These are phyloP conservation scores for Cystobasidium ongulense DNA, from an alignment of 768 basidiomycete species.

Conservation along the genomic window DNA sequence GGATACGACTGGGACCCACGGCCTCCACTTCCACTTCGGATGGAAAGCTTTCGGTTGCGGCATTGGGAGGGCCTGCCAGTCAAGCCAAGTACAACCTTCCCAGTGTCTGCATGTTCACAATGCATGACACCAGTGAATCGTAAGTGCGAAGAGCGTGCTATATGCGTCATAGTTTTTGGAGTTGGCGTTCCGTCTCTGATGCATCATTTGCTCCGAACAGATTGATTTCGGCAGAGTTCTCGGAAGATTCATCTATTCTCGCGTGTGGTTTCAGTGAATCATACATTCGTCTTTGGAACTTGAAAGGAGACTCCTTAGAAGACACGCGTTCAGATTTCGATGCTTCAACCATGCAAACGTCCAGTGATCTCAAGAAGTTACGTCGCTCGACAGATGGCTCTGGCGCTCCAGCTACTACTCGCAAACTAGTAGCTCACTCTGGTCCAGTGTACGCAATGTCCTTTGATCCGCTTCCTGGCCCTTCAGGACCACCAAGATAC, in stretches of 20 bases:
- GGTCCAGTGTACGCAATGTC: slow-evolving; percentile 90
- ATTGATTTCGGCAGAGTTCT: slow-evolving; percentile 76
- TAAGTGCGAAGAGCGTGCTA: no score
- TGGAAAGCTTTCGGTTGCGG: slow-evolving; percentile 50
- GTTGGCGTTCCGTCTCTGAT: no score
- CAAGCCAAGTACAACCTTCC: slow-evolving; percentile 47
- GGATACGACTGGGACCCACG: slow-evolving; percentile 77
- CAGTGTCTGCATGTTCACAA: slow-evolving; percentile 82
- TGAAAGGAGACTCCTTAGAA: slow-evolving; percentile 80
- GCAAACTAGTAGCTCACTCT: slow-evolving; percentile 95
- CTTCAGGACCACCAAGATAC: slow-evolving; percentile 73
- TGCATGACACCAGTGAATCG: slow-evolving; percentile 95
- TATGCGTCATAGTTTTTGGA: no score
- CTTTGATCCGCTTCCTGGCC: slow-evolving; percentile 84
- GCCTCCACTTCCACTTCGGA: slow-evolving; percentile 38
- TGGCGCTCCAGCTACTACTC: slow-evolving; percentile 54
- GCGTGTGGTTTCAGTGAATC: slow-evolving; percentile 94
- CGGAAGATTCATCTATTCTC: slow-evolving; percentile 79
- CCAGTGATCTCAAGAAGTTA: slow-evolving; percentile 52
- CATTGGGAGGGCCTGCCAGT: slow-evolving; percentile 41
- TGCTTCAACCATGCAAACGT: slow-evolving; percentile 58
- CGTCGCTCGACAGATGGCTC: slow-evolving; percentile 58
- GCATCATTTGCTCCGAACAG: slow-evolving; percentile 49
- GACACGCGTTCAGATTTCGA: slow-evolving; percentile 70
- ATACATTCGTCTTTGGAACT: slow-evolving; percentile 85